A percentile compares a stretch with the other conserved stretches of the same genome.
Conservation (phyloP, 164 flowering plant species). For the Vitis labrusca region DNA sequence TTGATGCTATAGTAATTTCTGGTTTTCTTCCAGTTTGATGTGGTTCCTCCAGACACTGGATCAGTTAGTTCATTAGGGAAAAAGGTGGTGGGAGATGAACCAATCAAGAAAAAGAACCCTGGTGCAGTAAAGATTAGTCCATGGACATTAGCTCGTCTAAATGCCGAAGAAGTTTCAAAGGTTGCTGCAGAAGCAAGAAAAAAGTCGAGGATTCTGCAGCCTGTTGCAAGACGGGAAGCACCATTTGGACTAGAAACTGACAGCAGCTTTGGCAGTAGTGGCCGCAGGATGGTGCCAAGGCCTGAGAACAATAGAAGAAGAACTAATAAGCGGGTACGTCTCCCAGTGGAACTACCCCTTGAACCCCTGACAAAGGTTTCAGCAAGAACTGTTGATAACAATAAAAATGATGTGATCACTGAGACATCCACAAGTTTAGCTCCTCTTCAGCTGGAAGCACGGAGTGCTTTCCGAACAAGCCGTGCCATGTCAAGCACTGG, state of each 20-base stretch:
- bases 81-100: conserved; percentile 49
- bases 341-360: conserved; percentile 64
- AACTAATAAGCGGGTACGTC: conserved; percentile 55
- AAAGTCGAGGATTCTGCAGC: conserved; percentile 84
- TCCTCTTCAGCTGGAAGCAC: conserved; percentile 82
- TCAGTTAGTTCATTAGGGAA: conserved; percentile 76
- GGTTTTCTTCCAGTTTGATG: conserved; percentile 75
- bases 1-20: conserved; percentile 5
- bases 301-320: conserved; percentile 58
- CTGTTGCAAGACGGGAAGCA: conserved; percentile 54
- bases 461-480: conserved; percentile 79
- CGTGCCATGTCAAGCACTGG: conserved; percentile 56
- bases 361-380: conserved; percentile 40
- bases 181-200: conserved; percentile 90
- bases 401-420: conserved; percentile 20
- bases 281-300: conserved; percentile 51
- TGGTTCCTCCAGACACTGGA: conserved; percentile 80
- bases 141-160: conserved; percentile 88
- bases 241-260: conserved; percentile 52
- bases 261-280: conserved; percentile 76
- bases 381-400: conserved; percentile 35
- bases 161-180: conserved; percentile 86
- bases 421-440: conserved; percentile 57
- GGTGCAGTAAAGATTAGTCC: conserved; percentile 84
- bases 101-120: conserved; percentile 59